Evolutionary conservation across 768 basidiomycete species (phyloP).

Genomic region (Cubamyces sp.): DNA sequence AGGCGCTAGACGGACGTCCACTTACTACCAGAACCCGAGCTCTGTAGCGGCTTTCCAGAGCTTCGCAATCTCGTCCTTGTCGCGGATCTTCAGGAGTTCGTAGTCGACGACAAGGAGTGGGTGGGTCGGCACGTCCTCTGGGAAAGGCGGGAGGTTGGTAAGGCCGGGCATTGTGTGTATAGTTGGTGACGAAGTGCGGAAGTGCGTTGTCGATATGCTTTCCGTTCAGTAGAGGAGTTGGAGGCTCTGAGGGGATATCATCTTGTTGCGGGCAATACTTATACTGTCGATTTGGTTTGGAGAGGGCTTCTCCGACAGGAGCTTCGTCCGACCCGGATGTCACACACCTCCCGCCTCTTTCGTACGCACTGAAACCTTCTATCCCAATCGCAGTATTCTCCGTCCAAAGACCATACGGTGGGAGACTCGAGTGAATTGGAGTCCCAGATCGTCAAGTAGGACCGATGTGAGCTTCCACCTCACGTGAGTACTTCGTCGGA

Average conservation of each 20-base stretch:
- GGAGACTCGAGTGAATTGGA: too few species aligned
- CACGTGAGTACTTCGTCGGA: neutral
- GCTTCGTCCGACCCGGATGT: too few species aligned
- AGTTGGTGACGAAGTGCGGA: too few species aligned
- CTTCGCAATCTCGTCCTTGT: slow-evolving; percentile 42
- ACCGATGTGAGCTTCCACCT: neutral
- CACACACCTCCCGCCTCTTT: too few species aligned
- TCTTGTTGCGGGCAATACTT: neutral
- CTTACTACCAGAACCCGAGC: slow-evolving; percentile 60
- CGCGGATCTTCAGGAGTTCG: slow-evolving; percentile 38
- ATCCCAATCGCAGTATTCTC: too few species aligned
- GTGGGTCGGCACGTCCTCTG: slow-evolving; percentile 46
- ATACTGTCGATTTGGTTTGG: neutral
- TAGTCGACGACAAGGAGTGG: slow-evolving; percentile 53
- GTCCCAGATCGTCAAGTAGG: neutral
- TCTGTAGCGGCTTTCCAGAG: slow-evolving; percentile 52
- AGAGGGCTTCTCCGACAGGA: neutral
- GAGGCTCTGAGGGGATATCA: too few species aligned
- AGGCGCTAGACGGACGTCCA: slow-evolving; percentile 11
- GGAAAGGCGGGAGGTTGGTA: slow-evolving; percentile 44
- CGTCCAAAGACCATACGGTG: too few species aligned
- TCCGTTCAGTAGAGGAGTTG: too few species aligned
- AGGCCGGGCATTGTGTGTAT: slow-evolving; percentile 40
- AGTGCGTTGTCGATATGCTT: too few species aligned
- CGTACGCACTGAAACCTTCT: too few species aligned